These are phyloP conservation scores for Cucumis melo DNA, from an alignment of 306 rosid genomes.

Conservation along the genomic window DNA sequence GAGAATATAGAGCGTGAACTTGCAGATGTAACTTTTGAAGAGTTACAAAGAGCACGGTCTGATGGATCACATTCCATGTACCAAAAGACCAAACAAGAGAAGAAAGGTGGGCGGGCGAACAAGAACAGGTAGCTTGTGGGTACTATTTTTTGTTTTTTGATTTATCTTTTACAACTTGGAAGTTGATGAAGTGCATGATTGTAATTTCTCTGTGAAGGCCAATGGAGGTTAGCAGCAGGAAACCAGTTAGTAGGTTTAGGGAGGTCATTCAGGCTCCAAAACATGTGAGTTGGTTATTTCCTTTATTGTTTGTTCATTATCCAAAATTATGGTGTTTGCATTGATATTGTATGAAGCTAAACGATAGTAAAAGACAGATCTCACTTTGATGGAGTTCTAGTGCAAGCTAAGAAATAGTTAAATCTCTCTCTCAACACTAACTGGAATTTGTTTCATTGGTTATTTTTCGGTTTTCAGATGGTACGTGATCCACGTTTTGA, in stretches of 20 bases:
- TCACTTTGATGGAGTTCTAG: not conserved
- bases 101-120: conserved; percentile 46
- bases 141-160: not conserved
- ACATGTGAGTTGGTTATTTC: conserved; percentile 30
- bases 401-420: not conserved
- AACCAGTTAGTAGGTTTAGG: conserved; percentile 58
- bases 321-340: not conserved
- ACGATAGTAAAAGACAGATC: not conserved
- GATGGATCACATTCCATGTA: conserved; percentile 44
- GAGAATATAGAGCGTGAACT: conserved; percentile 55
- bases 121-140: conserved; percentile 52
- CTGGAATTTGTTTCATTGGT: not conserved
- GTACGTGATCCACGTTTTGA: conserved; percentile 75
- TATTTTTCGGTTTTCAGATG: conserved; percentile 29
- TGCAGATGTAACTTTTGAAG: conserved; percentile 76
- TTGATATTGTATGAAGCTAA: not conserved
- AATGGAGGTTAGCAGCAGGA: conserved; percentile 73
- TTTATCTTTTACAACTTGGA: not conserved
- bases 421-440: not conserved
- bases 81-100: conserved; percentile 28
- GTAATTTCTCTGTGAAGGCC: conserved; percentile 43
- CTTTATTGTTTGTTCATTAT: not conserved
- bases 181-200: conserved; percentile 8
- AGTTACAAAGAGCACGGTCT: conserved; percentile 66
- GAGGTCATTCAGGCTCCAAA: conserved; percentile 73